Base-by-base conservation (phyloP, 176 grass and related monocot species). In the Oryza meridionalis region DNA sequence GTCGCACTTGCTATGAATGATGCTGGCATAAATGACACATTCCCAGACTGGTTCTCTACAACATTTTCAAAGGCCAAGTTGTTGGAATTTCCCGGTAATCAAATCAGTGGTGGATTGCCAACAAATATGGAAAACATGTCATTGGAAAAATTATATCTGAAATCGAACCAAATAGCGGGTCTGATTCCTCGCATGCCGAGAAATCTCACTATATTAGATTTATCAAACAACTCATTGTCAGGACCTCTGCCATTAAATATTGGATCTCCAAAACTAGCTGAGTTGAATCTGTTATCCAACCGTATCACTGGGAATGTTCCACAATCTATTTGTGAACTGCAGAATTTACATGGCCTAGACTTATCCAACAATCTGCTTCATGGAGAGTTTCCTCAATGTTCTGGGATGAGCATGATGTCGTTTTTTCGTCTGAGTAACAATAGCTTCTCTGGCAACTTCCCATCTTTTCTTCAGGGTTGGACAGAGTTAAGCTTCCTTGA, bases 31-130 rank as follows among this genome's bases (percentile, higher is more conserved):
- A 19, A 55, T 55, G 51, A 70, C 0, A 45, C 10, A 7, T 2
- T 85, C 33, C 87, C 87, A 16, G 42, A 51, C 12, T 84, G 70
- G 70, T 77, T 80, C 25, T 25, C 49, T 12, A 55, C 69, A 43
- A 29, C 13, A 9, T 75, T 80, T 59, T 69, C 67, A 64, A 68
- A 42, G 7, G 61, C 17, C 0, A 0, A 0, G 4, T 1, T 15
- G 45, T 2, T 87, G 26, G 50, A 82, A 58, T 59, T 87, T 14
- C 85, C 86, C 1, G 55, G 73, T 17, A 91, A 91, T 29, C 11
- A 29, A 24, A 92, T 92, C 9, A 75, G 12, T 7, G 82, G 82
- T 3, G 72, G 27, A 9, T 81, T 92, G 38, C 82, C 90, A 4
- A 4, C 43, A 17, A 32, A 37, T 6, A 21, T 86, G 62, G 24